Conservation (phyloP, 2,329 filamentous ascomycete genomes). For the Lachnellula cervina region DNA sequence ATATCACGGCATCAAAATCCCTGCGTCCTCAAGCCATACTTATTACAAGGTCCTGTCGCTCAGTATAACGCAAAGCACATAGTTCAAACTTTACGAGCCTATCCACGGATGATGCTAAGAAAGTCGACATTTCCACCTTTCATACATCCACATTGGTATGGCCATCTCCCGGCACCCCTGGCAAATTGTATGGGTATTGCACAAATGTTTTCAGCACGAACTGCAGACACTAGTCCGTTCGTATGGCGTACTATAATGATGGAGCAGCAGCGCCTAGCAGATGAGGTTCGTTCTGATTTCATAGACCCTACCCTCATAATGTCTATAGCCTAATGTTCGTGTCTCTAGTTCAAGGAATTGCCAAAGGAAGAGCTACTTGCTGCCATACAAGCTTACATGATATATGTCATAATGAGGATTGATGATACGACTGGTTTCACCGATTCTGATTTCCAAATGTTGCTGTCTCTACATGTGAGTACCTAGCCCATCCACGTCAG, state of each 20-base stretch:
- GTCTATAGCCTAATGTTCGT: not conserved
- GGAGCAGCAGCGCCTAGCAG: slow-evolving; percentile 7
- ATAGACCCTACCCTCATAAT: not conserved
- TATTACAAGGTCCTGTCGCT: slow-evolving; percentile 5
- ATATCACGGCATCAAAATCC: not conserved
- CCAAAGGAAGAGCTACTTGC: slow-evolving; percentile 1
- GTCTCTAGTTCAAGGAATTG: not conserved
- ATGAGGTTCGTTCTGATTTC: not conserved
- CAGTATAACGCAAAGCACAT: slow-evolving; percentile 9
- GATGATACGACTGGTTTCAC: not conserved
- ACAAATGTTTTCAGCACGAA: slow-evolving; percentile 20
- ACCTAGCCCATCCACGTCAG: not conserved
- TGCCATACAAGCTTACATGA: slow-evolving; percentile 2
- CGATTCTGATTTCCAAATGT: not conserved
- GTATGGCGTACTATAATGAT: slow-evolving; percentile 16
- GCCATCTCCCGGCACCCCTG: slow-evolving; percentile 9
- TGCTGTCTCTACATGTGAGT: slow-evolving; percentile 2
- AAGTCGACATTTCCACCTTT: slow-evolving; percentile 24
- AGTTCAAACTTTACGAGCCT: slow-evolving; percentile 13
- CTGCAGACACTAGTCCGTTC: slow-evolving; percentile 14
- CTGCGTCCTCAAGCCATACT: slow-evolving; percentile 21
- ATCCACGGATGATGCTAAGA: slow-evolving; percentile 22
- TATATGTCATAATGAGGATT: slow-evolving; percentile 10
- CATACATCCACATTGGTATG: slow-evolving; percentile 19
- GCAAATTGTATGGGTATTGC: slow-evolving; percentile 24